These are phyloP conservation scores for Mucuna pruriens DNA, from an alignment of 306 rosid genomes.

Conservation along the genomic window DNA sequence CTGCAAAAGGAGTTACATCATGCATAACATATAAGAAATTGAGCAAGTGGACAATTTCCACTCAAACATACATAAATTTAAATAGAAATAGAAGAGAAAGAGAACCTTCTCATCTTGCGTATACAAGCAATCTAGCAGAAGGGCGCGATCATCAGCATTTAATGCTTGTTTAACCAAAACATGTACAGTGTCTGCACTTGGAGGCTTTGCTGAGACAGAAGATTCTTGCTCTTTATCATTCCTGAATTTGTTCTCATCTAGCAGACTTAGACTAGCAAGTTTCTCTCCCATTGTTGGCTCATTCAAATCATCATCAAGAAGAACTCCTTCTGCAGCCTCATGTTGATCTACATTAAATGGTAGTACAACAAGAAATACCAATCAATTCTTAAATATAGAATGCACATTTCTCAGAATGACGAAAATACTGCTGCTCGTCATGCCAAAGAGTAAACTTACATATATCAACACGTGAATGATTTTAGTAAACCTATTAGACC, in stretches of 20 bases:
- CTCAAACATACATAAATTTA: not conserved
- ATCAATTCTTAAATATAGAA: constrained; percentile 16
- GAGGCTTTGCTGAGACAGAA: constrained; percentile 51
- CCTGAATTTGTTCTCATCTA: constrained; percentile 33
- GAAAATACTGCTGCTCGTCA: not conserved
- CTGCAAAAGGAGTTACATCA: constrained; percentile 45
- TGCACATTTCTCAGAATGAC: not conserved
- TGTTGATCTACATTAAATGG: constrained; percentile 32
- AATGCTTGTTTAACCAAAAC: constrained; percentile 76
- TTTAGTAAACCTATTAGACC: not conserved
- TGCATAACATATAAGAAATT: not conserved
- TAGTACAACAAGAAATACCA: constrained; percentile 1
- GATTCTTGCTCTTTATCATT: constrained; percentile 45
- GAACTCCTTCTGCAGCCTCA: constrained; percentile 54
- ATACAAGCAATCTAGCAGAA: constrained; percentile 68
- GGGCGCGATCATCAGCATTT: constrained; percentile 74
- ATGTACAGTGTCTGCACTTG: constrained; percentile 76
- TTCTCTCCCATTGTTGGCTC: constrained; percentile 86
- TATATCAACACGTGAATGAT: not conserved
- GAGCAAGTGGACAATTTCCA: not conserved
- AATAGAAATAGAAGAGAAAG: not conserved
- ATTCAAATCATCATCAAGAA: constrained; percentile 49
- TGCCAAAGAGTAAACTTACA: not conserved
- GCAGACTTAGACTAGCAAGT: constrained; percentile 58
- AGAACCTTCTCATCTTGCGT: constrained; percentile 74